Evolutionary conservation across 345 rosid species (phyloP).

Genomic region (Aegle marmelos): DNA sequence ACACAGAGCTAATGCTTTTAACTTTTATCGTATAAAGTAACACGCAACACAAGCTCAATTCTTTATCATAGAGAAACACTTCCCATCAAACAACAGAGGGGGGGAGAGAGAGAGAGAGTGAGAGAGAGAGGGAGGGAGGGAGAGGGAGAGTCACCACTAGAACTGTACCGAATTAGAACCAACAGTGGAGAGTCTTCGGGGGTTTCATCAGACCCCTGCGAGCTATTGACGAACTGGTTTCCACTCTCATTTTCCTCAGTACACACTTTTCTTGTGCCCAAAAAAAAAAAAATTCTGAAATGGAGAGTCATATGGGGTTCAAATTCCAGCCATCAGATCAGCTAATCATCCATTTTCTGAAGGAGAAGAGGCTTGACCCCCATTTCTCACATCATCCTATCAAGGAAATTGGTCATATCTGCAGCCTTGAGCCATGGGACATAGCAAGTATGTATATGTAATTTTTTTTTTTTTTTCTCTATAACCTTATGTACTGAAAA

Average conservation of each 20-base stretch:
- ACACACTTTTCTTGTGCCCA: not conserved
- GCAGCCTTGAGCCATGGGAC: constrained; percentile 21
- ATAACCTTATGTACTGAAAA: not conserved
- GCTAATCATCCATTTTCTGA: constrained; percentile 16
- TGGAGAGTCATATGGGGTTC: constrained; percentile 8
- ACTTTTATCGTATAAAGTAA: too few species aligned
- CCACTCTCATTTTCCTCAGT: not conserved
- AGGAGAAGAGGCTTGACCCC: constrained; percentile 6
- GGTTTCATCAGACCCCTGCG: not conserved
- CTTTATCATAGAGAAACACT: not conserved
- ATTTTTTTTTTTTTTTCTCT: too few species aligned
- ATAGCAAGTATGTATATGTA: constrained; percentile 30
- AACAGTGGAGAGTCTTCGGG: not conserved
- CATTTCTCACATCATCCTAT: not conserved
- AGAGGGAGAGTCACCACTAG: too few species aligned
- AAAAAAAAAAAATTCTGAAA: not conserved
- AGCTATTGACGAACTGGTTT: not conserved
- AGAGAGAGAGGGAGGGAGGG: not conserved
- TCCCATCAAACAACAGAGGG: too few species aligned
- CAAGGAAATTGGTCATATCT: constrained; percentile 9
- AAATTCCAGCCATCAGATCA: constrained; percentile 26
- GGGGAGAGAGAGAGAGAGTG: too few species aligned
- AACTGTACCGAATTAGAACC: too few species aligned
- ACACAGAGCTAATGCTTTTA: not conserved
- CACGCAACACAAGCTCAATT: not conserved